phyloP scores from a whole-genome alignment of 73 alveolate species.

The Paramecium pentaurelia region DNA sequence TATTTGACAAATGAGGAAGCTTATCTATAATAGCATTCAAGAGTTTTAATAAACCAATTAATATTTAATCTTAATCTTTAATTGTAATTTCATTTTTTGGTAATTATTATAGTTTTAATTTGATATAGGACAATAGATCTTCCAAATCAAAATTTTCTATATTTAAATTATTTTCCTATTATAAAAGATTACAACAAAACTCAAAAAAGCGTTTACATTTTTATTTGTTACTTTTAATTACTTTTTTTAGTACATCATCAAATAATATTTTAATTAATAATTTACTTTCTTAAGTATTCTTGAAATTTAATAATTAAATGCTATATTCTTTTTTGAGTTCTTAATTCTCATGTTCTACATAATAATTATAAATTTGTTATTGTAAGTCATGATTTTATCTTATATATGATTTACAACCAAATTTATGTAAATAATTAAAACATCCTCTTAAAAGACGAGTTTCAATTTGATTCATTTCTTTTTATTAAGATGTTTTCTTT shows the following conservation, averaged over 20 bases:
- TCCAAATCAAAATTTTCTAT: background rate
- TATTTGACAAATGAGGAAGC: background rate
- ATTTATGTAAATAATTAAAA: background rate
- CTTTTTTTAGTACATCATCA: background rate
- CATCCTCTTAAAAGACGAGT: background rate
- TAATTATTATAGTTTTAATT: background rate
- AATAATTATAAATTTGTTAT: background rate
- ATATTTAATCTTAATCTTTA: conserved; percentile 49
- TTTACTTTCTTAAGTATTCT: background rate
- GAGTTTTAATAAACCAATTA: conserved; percentile 29
- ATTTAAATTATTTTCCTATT: background rate
- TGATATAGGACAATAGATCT: background rate
- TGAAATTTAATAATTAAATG: background rate
- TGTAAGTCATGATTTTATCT: background rate
- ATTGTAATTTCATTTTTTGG: background rate
- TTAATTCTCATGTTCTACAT: background rate
- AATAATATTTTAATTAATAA: background rate
- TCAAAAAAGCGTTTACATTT: conserved; percentile 10
- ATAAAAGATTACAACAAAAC: background rate
- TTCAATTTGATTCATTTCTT: conserved; percentile 20
- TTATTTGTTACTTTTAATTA: background rate
- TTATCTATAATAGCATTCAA: conserved; percentile 24
- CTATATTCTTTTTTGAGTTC: conserved; percentile 5
- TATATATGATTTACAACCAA: background rate
- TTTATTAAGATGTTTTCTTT: background rate